Base-by-base conservation (phyloP, 768 basidiomycete species). In the Leccinum sublutescens region DNA sequence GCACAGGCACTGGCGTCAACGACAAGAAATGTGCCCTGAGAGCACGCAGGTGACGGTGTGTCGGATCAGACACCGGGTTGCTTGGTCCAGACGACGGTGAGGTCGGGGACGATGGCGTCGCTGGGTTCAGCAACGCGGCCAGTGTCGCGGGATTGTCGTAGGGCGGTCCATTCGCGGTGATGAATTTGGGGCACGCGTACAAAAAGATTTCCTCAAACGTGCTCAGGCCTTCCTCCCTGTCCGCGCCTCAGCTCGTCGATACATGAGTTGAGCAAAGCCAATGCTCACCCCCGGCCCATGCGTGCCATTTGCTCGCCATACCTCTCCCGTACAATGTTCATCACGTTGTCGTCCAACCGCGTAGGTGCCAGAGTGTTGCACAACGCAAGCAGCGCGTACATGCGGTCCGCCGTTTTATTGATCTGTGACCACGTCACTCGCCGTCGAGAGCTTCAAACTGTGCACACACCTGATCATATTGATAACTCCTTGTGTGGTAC, bases 131-230 rank as follows among this genome's bases (percentile, higher is more conserved):
- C 59, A 88, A 78, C 10, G 75, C 68, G 19, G 80, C 77, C 54
- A 96, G 81, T 0, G 83, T 79, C 5, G 78, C 76, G 1, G 85
- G 74, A 68, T 95, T 91, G 38, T 96, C 90, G 76, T 96, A 97
- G 4, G 95, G 94, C 2, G 95, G 95, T 12, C 95, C 86, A 72
- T 94, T 96, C 63, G 95, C 94, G 17, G 85, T 85, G 74, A 99
- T 95, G 79, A 98, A 98, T 73, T 97, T 96, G 4, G 97, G 97
- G 73, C 94, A 95, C 21, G 95, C 93, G 60, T 91, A 92, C 8
- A 91, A 76, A 82, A 94, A 99, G 55, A 98, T 88, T 73, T 69
- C 68, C 48, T 69, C 23, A 85, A 71, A 69, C 3, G 68, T 66
- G 58, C 62, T 77, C 54, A 93, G 76, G 17, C 88, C 86, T 56